phyloP scores from a whole-genome alignment of 305 asterid genomes.

The Plantago rigida region DNA sequence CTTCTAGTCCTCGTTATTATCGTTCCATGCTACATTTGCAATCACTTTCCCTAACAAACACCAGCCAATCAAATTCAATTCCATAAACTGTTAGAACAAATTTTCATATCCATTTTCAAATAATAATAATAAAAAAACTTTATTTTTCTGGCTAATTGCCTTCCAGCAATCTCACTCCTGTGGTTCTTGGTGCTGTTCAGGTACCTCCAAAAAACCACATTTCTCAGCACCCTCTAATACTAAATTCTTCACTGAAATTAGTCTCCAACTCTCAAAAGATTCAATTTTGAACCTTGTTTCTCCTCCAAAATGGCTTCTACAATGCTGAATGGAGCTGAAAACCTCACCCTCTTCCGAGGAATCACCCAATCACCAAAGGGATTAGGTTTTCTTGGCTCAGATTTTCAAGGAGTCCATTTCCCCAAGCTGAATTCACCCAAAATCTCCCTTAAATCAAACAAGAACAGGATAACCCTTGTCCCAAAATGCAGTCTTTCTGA shows the following conservation, averaged over 20 bases:
- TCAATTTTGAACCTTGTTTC: slow-evolving; percentile 16
- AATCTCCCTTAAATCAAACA: slow-evolving; percentile 24
- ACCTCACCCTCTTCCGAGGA: slow-evolving; percentile 34
- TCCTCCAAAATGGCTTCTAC: slow-evolving; percentile 48
- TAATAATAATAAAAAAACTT: background rate
- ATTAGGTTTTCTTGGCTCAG: slow-evolving; percentile 38
- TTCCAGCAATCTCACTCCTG: slow-evolving; percentile 16
- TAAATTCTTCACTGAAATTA: background rate
- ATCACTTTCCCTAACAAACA: too few species aligned
- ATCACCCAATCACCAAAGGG: slow-evolving; percentile 40
- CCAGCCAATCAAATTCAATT: too few species aligned
- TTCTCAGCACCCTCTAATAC: background rate
- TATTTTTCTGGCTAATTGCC: slow-evolving; percentile 24
- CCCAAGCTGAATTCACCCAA: slow-evolving; percentile 32
- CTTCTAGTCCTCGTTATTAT: too few species aligned
- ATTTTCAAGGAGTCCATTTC: slow-evolving; percentile 36
- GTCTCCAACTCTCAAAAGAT: background rate
- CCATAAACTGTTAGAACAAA: too few species aligned
- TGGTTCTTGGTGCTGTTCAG: slow-evolving; percentile 19
- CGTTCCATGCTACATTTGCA: too few species aligned
- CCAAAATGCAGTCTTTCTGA: slow-evolving; percentile 61
- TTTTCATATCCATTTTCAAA: too few species aligned
- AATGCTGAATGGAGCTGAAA: slow-evolving; percentile 56
- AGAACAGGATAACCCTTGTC: slow-evolving; percentile 26
- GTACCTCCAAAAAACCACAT: background rate